Base-by-base conservation (phyloP, 108 stramenopile genomes). In the Cyclotella cryptica region DNA sequence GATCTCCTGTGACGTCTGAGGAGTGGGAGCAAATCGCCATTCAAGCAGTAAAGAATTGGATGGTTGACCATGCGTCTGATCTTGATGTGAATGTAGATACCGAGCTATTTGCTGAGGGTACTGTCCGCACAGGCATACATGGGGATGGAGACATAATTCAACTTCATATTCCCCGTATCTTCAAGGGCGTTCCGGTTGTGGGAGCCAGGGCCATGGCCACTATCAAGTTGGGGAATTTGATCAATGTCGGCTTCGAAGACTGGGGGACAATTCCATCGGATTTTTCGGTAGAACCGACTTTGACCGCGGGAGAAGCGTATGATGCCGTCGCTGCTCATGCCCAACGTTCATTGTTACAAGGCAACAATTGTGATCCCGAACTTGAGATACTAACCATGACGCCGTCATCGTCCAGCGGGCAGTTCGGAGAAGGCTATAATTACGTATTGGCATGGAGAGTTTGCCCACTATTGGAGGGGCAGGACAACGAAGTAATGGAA, bases 121-220 rank as follows among this genome's bases (percentile, higher is more conserved):
- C 47, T 15, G 64, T 65, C 10, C 64, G 75, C 21, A 67, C 54
- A 18, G 44, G 54, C 12, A 41, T 66, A 0, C 75, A 67, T 39
- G 55, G 43, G 6, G 53, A 75, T 28, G 75, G 75, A 27, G 66
- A 75, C 45, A 63, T 64, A 28, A 75, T 75, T 35, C 75, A 75
- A 40, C 29, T 75, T 0, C 64, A 64, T 42, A 47, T 66, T 13
- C 53, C 22, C 30, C 42, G 75, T 27, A 75, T 42, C 8, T 67
- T 47, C 57, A 44, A 75, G 12, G 66, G 53, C 28, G 22, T 75
- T 18, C 18, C 17, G 18, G 75, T 75, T 1, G 45, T 67, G 11
- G 75, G 66, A 30, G 41, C 49, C 19, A 47, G 75, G 12, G 64
- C 63, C 5, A 64, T 60, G 49, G 55, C 66, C 0, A 75, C 30